Conservation (phyloP, 2,329 filamentous ascomycete species). For the Aspergillus fructus region DNA sequence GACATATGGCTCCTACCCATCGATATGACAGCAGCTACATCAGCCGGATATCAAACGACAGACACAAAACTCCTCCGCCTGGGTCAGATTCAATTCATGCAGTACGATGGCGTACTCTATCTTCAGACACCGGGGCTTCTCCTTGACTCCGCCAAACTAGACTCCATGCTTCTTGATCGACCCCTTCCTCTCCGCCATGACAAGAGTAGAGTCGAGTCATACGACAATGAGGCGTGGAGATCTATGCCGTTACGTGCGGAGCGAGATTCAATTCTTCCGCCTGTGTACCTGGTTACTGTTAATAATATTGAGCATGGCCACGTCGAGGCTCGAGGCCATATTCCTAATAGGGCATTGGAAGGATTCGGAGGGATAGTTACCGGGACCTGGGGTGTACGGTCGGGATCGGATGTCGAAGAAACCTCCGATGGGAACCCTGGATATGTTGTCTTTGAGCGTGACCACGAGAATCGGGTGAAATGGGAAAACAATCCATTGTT, state of each 20-base stretch:
- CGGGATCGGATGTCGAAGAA: constrained; percentile 6
- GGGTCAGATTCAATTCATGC: constrained; percentile 40
- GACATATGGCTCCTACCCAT: constrained; percentile 43
- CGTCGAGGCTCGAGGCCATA: constrained; percentile 39
- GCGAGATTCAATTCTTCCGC: constrained; percentile 30
- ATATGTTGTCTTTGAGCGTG: constrained; percentile 43
- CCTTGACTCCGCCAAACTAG: constrained; percentile 38
- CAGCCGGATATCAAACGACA: constrained; percentile 32
- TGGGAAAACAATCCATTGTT: constrained; percentile 37
- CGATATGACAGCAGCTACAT: constrained; percentile 36
- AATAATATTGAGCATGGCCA: constrained; percentile 34
- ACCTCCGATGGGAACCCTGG: constrained; percentile 24
- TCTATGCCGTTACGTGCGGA: constrained; percentile 36
- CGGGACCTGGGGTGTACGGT: constrained; percentile 23
- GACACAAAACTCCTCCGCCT: constrained; percentile 39
- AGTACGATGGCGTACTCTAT: constrained; percentile 46
- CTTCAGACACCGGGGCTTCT: constrained; percentile 43
- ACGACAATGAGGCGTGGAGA: constrained; percentile 39
- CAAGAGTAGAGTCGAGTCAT: constrained; percentile 34
- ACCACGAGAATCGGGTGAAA: constrained; percentile 31
- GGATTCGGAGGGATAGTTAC: constrained; percentile 34
- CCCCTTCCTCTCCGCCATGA: constrained; percentile 35
- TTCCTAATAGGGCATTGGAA: constrained; percentile 33
- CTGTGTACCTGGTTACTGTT: constrained; percentile 39
- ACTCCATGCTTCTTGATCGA: constrained; percentile 37